Base-by-base conservation (phyloP, 192 early-diverging fungal species). In the Glomus cerebriforme region DNA sequence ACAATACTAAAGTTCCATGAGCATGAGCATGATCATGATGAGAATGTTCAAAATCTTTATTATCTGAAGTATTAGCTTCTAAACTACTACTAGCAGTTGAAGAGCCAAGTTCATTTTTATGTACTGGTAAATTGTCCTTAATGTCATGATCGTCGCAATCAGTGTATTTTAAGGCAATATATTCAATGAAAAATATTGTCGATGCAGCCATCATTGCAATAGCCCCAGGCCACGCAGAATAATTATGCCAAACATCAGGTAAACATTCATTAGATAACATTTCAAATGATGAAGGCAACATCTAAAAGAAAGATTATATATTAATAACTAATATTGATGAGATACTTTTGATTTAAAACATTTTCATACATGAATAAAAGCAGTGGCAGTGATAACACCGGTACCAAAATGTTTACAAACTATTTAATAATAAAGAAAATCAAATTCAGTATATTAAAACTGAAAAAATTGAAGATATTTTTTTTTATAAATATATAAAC, bases 381-480 rank as follows among this genome's bases (percentile, higher is more conserved):
- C 89, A 10, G 93, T 95, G 10, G 93, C 90, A 29, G 93, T 66
- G 69, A 95, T 92, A 8, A 93, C 89, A 1, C 92, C 93, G 0
- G 84, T 87, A 35, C 88, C 88, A 63, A 85, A 85, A 74, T 85
- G 60, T 75, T 82, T 82, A 29, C 60, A 43, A 66, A 29, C 75
- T 77, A 3, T 77, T 10, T 59, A 37, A 45, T n/a, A 59, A 27
- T 5, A 31, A 22, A 67, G 26, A 24, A 47, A 17, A 63, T 19
- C n/a, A 26, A 29, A 15, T 22, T 26, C 15, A 26, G 29, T 67
- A 49, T 22, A 9, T 54, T 26, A 43, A 37, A 59, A 59, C 31
- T 26, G 7, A 27, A 3, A 37, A 13, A 10, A 1, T 31, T 27
- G 4, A 73, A 17, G 3, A 17, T 9, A 27, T 43, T 2, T 15